Base-by-base conservation (phyloP, 2,329 filamentous ascomycete genomes). In the Alternaria infectoria region DNA sequence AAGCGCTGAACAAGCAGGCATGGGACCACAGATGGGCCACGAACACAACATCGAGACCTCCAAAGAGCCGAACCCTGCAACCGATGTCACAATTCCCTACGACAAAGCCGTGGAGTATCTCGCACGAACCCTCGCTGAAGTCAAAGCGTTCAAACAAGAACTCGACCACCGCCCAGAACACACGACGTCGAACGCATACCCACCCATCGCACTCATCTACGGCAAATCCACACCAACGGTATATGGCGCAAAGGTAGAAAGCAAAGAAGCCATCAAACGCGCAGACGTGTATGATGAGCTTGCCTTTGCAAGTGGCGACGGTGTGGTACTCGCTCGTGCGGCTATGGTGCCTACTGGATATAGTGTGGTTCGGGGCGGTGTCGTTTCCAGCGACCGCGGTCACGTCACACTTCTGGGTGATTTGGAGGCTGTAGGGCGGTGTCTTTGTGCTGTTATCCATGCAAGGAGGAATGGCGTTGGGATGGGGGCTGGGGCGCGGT, bases 321-420 rank as follows among this genome's bases (percentile, higher is more conserved):
- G 94, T 0, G 94, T 98, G 0, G 93, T 95, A 58, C 85, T 97
- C 7, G 92, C 94, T 0, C 88, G 88, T 54, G 92, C 95, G 65
- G 91, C 93, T 0, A 95, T 96, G 92, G 80, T 96, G 46, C 94
- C 94, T 0, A 82, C 87, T 3, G 93, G 93, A 0, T 97, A 97
- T 76, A 85, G 87, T 52, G 84, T 91, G 36, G 92, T 90, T 2
- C 88, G 86, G 49, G 90, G 90, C 12, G 93, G 93, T 0, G 83
- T 93, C 17, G 88, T 97, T 12, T 90, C 88, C 69, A 93, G 90
- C 57, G 93, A 97, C 68, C 85, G 93, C 4, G 94, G 95, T 0
- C 95, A 98, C 81, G 90, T 97, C 36, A 93, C 92, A 1, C 84
- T 98, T 74, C 80, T 97, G 30, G 94, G 94, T 1, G 94, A 97